Evolutionary conservation across 306 rosid species (phyloP).

Genomic region (Cotoneaster glaucophyllus): DNA sequence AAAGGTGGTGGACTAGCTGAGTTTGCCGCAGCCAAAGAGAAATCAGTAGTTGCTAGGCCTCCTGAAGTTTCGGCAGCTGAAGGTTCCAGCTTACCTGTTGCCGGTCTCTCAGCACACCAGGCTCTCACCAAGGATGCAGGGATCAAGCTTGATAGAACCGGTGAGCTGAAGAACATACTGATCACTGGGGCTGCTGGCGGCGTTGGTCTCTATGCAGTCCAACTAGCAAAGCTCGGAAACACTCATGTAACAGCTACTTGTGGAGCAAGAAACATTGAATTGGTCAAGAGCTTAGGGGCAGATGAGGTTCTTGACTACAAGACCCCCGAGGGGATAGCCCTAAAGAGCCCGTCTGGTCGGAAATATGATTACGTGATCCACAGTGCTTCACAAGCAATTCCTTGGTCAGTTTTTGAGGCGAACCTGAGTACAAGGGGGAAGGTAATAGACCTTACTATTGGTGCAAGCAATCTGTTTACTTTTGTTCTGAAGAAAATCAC

Average conservation of each 20-base stretch:
- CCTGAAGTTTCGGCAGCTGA: constrained; percentile 54
- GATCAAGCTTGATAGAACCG: constrained; percentile 53
- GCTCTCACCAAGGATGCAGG: constrained; percentile 49
- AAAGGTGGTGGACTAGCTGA: constrained; percentile 70
- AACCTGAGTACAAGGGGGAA: constrained; percentile 43
- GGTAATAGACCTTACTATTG: constrained; percentile 50
- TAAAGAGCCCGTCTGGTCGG: constrained; percentile 56
- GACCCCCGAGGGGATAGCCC: constrained; percentile 50
- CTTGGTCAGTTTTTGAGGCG: constrained; percentile 57
- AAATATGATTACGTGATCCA: constrained; percentile 56
- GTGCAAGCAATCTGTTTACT: constrained; percentile 11
- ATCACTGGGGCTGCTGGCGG: constrained; percentile 60
- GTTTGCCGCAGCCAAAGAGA: constrained; percentile 41
- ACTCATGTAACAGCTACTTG: constrained; percentile 63
- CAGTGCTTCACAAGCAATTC: constrained; percentile 34
- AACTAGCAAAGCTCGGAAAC: constrained; percentile 62
- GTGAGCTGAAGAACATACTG: constrained; percentile 40
- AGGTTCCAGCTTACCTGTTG: constrained; percentile 42
- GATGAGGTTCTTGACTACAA: constrained; percentile 73
- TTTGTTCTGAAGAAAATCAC: constrained; percentile 52
- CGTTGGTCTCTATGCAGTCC: constrained; percentile 55
- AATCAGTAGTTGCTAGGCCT: constrained; percentile 36
- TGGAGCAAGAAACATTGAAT: constrained; percentile 53
- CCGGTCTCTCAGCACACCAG: constrained; percentile 51
- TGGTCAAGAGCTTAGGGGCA: constrained; percentile 60